Base-by-base conservation (phyloP, 1,284 basidiomycete genomes). In the Peniophora sp. region DNA sequence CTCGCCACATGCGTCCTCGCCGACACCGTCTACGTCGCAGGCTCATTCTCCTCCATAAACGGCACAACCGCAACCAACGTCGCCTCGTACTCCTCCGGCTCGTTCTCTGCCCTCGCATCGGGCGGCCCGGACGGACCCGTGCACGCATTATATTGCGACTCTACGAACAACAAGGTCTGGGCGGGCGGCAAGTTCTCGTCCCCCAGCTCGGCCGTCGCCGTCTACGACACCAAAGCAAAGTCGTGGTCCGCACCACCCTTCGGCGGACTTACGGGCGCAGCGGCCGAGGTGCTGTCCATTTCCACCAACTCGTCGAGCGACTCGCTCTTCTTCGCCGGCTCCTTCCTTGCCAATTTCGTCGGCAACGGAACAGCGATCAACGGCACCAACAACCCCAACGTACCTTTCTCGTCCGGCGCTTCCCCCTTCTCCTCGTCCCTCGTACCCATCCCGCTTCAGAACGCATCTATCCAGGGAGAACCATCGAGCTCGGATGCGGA, bases 401-500 rank as follows among this genome's bases (percentile, higher is more conserved):
- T 89, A 10, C 83, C 87, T 14, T 82, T 78, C 61, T 89, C 86
- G 34, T 65, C 81, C 3, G 85, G 88, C 27, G 88, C 91, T 22
- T 86, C 89, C 1, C 87, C 89, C 0, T 92, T 90, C 62, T 90
- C 94, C 3, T 91, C 89, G 1, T 96, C 92, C 16, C 85, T 97
- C 49, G 89, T 94, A 20, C 94, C 95, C 10, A 74, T 96, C 41
- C 84, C 92, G 16, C 71, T 97, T 27, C 68, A 79, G 52, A 70
- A 73, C 41, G 79, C 86, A 36, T 71, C 86, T 50, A 73, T 94
- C 46, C 70, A 78, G 48, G 90, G 85, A 0, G 79, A 80, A 0
- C 89, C 93, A 1, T 84, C 88, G 0, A 81, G 89, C 1, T 65
- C 69, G 3, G 67, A 85, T 52, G 52, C 78, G 0, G 73, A 78